These are phyloP conservation scores for Leccinum pachyderme DNA, from an alignment of 1,284 basidiomycete species.

Conservation along the genomic window DNA sequence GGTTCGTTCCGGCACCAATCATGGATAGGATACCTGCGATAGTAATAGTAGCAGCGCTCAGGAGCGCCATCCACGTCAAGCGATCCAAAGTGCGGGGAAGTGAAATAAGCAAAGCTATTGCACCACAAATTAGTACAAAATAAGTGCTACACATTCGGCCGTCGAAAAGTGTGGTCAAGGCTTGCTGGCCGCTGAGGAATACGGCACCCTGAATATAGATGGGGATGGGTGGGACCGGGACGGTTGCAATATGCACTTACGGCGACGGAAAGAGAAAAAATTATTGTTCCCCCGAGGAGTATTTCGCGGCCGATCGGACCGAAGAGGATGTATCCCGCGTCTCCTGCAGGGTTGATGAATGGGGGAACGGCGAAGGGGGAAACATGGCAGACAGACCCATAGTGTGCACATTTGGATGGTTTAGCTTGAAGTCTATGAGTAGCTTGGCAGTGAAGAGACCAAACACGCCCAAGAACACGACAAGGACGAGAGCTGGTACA, in stretches of 20 bases:
- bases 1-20: conserved; percentile 50
- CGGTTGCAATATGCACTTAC: conserved; percentile 31
- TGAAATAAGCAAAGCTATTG: conserved; percentile 31
- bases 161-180: conserved; percentile 43
- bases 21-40: conserved; percentile 45
- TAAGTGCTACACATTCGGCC: conserved; percentile 5
- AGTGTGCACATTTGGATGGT: conserved; percentile 54
- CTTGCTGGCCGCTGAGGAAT: conserved; percentile 45
- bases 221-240: not conserved
- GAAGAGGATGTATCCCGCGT: conserved; percentile 52
- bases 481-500: conserved; percentile 33
- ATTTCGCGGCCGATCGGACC: conserved; percentile 50
- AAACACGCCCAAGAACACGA: conserved; percentile 55
- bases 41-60: conserved; percentile 42
- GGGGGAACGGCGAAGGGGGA: not conserved
- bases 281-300: conserved; percentile 46
- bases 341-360: conserved; percentile 35
- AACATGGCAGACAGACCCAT: conserved; percentile 38
- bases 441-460: conserved; percentile 53
- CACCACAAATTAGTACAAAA: conserved; percentile 5
- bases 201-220: conserved; percentile 3
- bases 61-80: conserved; percentile 45
- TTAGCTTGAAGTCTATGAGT: conserved; percentile 56
- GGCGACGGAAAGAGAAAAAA: conserved; percentile 48
- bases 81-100: conserved; percentile 48